Base-by-base conservation (phyloP, 352 stramenopile genomes). In the Paralagenidium karlingii region DNA sequence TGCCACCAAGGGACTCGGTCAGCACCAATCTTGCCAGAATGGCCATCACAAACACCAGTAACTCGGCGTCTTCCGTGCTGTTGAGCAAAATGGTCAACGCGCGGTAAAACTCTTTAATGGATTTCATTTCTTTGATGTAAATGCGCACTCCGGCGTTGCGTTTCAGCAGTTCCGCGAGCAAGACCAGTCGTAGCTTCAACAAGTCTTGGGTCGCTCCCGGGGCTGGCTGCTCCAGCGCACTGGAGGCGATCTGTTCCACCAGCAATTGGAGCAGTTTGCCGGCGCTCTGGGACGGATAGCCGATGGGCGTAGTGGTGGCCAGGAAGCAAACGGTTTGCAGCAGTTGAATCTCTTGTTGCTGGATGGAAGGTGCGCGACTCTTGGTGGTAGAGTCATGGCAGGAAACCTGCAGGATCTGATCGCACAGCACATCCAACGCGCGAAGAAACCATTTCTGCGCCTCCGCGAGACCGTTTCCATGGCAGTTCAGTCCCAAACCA, bases 11-110 rank as follows among this genome's bases (percentile, higher is more conserved):
- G 5, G 73, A 59, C 34, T 90, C 73, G 11, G 50, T 57, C 3
- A 90, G 56, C 45, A 87, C 76, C 10, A 90, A 55, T 11, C 76
- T 58, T 5, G 70, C 73, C 8, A 90, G 53, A 26, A 87, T 82
- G 11, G 68, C 53, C 73, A 87, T 90, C 20, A 58, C 77, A 26
- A 73, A 80, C 48, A 90, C 68, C 4, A 90, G 48, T 15, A 87
- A 53, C 47, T 83, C 69, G 0, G 68, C 42, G 36, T 87, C 71
- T 28, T 87, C 71, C 0, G 76, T 87, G 44, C 64, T 77, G 32
- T 86, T 87, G 30, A 90, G 67, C 48, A 86, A 24, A 16, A 87
- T 69, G n/a, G 68, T 85, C 40, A 90, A 60, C 29, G 68, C 71
- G 13, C 76, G 73, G 39, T 87, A 86, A 20, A 86, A 70, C 26